A percentile compares a stretch with the other conserved stretches of the same genome.
Conservation (phyloP, 2,329 filamentous ascomycete species). For the Talaromyces pinophilus region DNA sequence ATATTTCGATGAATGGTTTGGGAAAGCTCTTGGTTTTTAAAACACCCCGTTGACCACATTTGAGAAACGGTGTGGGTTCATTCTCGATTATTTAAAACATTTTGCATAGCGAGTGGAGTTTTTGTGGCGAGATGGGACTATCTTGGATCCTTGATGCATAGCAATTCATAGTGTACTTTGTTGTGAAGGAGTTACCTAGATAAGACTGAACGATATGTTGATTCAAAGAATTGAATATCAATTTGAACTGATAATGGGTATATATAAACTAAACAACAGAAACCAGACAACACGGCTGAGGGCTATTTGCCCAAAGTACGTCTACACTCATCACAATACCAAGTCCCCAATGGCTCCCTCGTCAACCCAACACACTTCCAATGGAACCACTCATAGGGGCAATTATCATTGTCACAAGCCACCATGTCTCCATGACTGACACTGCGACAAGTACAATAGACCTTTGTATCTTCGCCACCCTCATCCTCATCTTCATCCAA, state of each 20-base stretch:
- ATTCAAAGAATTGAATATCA: neutral
- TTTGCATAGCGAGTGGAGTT: slow-evolving; percentile 15
- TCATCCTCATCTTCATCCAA: slow-evolving; percentile 53
- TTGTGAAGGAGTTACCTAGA: slow-evolving; percentile 1
- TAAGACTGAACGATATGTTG: slow-evolving; percentile 6
- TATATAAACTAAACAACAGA: slow-evolving; percentile 4
- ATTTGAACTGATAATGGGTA: neutral
- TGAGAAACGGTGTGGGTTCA: neutral
- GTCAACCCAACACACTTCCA: slow-evolving; percentile 64
- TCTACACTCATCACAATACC: slow-evolving; percentile 58
- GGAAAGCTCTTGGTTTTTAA: slow-evolving; percentile 41
- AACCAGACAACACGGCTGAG: neutral
- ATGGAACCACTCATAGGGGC: slow-evolving; percentile 68
- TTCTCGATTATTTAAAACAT: neutral
- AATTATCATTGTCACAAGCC: slow-evolving; percentile 66
- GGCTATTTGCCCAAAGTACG: slow-evolving; percentile 41
- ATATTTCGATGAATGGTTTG: slow-evolving; percentile 86
- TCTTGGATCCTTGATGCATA: slow-evolving; percentile 5
- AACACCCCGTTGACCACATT: slow-evolving; percentile 9
- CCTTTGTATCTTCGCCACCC: slow-evolving; percentile 59
- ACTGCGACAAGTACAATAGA: slow-evolving; percentile 67
- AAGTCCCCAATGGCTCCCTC: slow-evolving; percentile 59
- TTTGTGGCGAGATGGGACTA: slow-evolving; percentile 7
- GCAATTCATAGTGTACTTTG: slow-evolving; percentile 3
- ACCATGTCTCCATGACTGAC: slow-evolving; percentile 67